phyloP scores from a whole-genome alignment of 305 asterid genomes.

The Ajuga reptans region DNA sequence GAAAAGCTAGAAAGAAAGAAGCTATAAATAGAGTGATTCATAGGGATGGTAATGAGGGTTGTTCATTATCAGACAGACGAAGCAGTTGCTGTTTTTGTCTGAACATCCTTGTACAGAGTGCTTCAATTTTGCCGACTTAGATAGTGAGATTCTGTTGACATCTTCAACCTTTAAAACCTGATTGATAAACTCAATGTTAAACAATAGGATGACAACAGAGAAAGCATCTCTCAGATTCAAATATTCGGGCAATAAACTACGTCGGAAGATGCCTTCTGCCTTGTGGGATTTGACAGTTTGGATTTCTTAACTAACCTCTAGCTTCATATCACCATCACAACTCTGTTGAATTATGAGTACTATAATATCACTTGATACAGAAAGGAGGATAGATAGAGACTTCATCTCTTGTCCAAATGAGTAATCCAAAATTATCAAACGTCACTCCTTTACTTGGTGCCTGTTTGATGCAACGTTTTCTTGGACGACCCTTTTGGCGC shows the following conservation, averaged over 20 bases:
- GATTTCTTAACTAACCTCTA: conserved; percentile 11
- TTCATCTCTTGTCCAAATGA: background rate
- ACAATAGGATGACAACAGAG: background rate
- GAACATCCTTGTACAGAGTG: conserved; percentile 30
- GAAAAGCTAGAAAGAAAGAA: background rate
- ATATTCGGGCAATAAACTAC: background rate
- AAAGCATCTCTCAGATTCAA: background rate
- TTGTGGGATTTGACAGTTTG: conserved; percentile 18
- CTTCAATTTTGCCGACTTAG: conserved; percentile 26
- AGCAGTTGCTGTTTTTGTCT: conserved; percentile 24
- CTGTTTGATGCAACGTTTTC: conserved; percentile 14
- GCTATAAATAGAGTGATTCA: background rate
- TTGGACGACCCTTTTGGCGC: conserved; percentile 18
- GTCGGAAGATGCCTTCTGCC: background rate
- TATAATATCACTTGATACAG: background rate
- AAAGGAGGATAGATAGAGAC: background rate
- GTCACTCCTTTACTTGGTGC: conserved; percentile 5
- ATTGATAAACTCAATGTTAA: background rate
- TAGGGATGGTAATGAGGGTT: background rate
- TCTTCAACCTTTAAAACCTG: conserved; percentile 1
- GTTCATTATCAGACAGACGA: background rate
- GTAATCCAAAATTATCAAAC: background rate
- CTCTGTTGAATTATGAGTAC: background rate
- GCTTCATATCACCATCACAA: conserved; percentile 28
- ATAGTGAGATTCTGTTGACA: conserved; percentile 23